phyloP scores from a whole-genome alignment of 1,284 basidiomycete species.

The Papiliotrema fonsecae region DNA sequence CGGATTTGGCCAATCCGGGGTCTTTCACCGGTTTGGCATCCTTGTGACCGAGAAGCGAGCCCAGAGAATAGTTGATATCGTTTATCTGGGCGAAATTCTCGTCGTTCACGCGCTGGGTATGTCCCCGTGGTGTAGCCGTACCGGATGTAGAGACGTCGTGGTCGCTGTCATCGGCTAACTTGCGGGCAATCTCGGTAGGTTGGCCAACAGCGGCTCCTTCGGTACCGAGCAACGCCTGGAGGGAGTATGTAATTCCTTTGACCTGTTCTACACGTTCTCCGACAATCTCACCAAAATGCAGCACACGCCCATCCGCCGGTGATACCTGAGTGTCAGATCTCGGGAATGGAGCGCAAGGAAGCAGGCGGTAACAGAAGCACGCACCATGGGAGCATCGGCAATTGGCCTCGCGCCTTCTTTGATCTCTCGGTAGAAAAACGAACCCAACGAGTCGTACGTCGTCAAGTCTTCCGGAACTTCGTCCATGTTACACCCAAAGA shows the following conservation, averaged over 20 bases:
- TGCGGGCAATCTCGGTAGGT: conserved; percentile 16
- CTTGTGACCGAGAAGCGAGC: conserved; percentile 63
- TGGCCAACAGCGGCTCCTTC: conserved; percentile 26
- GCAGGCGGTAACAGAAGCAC: no score
- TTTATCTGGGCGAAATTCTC: conserved; percentile 93
- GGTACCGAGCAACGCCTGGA: conserved; percentile 83
- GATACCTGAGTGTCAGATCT: no score
- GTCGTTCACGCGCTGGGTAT: conserved; percentile 51
- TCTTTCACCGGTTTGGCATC: conserved; percentile 9
- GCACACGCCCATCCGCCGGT: conserved; percentile 86
- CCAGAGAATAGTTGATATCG: conserved; percentile 90
- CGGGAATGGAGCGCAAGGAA: no score
- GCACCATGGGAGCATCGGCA: conserved; percentile 68
- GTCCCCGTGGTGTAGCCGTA: conserved; percentile 49
- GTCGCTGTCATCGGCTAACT: no score
- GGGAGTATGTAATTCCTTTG: conserved; percentile 94
- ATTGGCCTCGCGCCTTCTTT: conserved; percentile 78
- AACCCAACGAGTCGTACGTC: conserved; percentile 76
- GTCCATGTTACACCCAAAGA: conserved; percentile 90
- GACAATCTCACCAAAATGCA: conserved; percentile 88
- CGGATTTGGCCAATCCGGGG: background rate
- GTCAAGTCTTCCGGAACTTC: conserved; percentile 82
- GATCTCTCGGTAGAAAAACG: conserved; percentile 90
- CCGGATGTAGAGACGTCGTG: conserved; percentile 13
- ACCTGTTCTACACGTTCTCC: conserved; percentile 85